phyloP scores from a whole-genome alignment of 1,284 basidiomycete genomes.

The Gomphus bonarii region DNA sequence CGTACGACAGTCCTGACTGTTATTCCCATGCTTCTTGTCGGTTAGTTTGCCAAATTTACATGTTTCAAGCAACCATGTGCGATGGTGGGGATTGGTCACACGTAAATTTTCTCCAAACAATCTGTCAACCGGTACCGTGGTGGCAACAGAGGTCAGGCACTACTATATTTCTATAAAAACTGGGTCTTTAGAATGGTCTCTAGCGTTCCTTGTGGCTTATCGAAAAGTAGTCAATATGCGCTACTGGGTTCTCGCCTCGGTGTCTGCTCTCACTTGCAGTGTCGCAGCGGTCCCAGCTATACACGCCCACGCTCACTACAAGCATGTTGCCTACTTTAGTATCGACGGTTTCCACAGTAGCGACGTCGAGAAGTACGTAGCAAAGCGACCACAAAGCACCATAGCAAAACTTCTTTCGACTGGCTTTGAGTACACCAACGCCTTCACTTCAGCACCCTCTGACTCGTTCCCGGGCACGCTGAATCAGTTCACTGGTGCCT shows the following conservation, averaged over 20 bases:
- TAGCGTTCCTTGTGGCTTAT: background rate
- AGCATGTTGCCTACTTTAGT: background rate
- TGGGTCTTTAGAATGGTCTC: background rate
- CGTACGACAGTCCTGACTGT: background rate
- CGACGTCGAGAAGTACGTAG: background rate
- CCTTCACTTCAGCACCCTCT: background rate
- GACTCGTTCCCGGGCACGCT: background rate
- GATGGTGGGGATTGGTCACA: background rate
- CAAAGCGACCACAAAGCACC: background rate
- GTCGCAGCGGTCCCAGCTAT: background rate
- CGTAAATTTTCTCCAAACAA: background rate
- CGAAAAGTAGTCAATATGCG: background rate
- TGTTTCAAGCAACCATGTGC: background rate
- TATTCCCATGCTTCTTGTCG: background rate
- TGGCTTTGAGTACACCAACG: constrained; percentile 1
- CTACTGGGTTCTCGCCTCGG: background rate
- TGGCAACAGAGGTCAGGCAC: too few species aligned
- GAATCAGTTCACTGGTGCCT: background rate
- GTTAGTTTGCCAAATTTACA: background rate
- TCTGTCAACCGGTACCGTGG: too few species aligned
- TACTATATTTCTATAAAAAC: background rate
- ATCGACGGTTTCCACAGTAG: background rate
- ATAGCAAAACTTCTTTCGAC: background rate
- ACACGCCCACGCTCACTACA: background rate
- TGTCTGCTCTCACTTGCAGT: background rate